Conservation (phyloP, 495 filamentous ascomycete genomes). For the Lasiosphaeria miniovina region DNA sequence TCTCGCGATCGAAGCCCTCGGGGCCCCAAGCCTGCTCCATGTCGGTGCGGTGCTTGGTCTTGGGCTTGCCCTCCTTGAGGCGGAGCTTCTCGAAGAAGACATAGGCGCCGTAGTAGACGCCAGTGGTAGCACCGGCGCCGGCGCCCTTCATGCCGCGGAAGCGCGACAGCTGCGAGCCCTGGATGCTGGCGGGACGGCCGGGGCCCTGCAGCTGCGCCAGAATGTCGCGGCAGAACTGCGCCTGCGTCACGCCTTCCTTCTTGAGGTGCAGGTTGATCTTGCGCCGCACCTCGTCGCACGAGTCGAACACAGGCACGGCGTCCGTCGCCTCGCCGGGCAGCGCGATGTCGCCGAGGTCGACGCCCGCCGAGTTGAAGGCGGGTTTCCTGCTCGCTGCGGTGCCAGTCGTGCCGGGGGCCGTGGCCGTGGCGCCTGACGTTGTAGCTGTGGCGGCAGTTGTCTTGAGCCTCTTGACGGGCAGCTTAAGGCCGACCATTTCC, state of each 20-base stretch:
- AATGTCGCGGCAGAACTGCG: conserved; percentile 51
- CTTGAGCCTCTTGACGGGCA: conserved; percentile 34
- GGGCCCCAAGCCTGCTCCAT: conserved; percentile 49
- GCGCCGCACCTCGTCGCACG: conserved; percentile 54
- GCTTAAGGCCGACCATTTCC: conserved; percentile 28
- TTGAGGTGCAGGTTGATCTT: conserved; percentile 54
- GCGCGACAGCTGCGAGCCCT: conserved; percentile 34
- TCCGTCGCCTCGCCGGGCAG: conserved; percentile 43
- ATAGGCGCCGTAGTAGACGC: conserved; percentile 52
- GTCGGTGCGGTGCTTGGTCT: conserved; percentile 47
- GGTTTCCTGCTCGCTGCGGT: conserved; percentile 3
- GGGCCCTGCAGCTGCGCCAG: conserved; percentile 27
- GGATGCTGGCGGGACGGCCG: conserved; percentile 24
- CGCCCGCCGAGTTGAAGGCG: conserved; percentile 10
- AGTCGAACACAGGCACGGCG: conserved; percentile 48
- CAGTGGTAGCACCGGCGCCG: conserved; percentile 36
- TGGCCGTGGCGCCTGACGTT: conserved; percentile 9
- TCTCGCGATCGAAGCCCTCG: conserved; percentile 20
- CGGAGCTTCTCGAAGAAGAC: conserved; percentile 60
- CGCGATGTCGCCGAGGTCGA: conserved; percentile 37
- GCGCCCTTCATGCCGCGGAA: conserved; percentile 52
- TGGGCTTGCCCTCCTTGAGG: conserved; percentile 52
- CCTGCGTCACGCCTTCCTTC: conserved; percentile 47
- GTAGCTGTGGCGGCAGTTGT: conserved; percentile 10
- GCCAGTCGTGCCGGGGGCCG: conserved; percentile 8